Conservation (phyloP, 2,329 filamentous ascomycete genomes). For the Exophiala bonariae region DNA sequence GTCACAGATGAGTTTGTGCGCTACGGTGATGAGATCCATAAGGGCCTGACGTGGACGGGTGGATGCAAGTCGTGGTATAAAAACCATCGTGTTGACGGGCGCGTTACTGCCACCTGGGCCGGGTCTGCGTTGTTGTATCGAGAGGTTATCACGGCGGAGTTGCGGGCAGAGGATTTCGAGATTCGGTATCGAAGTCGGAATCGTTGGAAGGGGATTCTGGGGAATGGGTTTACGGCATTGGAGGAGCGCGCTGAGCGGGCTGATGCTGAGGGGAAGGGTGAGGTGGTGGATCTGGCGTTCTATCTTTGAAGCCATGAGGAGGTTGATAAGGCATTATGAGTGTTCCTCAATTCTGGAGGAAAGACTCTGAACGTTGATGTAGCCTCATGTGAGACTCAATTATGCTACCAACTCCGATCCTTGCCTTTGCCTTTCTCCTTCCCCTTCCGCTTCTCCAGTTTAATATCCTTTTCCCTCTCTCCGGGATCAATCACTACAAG, state of each 20-base stretch:
- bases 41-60: slow-evolving; percentile 30
- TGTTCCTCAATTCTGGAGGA: too few species aligned
- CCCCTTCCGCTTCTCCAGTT: slow-evolving; percentile 51
- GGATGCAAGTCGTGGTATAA: slow-evolving; percentile 25
- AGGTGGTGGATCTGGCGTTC: slow-evolving; percentile 20
- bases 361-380: too few species aligned
- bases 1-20: slow-evolving; percentile 35
- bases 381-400: too few species aligned
- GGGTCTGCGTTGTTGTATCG: slow-evolving; percentile 35
- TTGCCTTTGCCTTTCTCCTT: slow-evolving; percentile 29
- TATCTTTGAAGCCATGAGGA: slow-evolving; percentile 12
- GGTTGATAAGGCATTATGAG: too few species aligned
- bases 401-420: slow-evolving; percentile 18
- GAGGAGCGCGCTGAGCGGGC: slow-evolving; percentile 38
- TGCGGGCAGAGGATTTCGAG: slow-evolving; percentile 33
- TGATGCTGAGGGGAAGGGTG: slow-evolving; percentile 12
- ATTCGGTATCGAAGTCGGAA: slow-evolving; percentile 15
- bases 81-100: slow-evolving; percentile 17
- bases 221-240: slow-evolving; percentile 41
- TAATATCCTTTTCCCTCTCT: slow-evolving; percentile 71
- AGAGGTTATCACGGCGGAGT: slow-evolving; percentile 32
- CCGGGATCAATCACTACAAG: slow-evolving; percentile 89
- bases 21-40: slow-evolving; percentile 35
- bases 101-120: slow-evolving; percentile 22
- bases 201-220: slow-evolving; percentile 30